Percentiles rank a stretch among this genome's conserved stretches.
Conservation (phyloP, 2,329 filamentous ascomycete species). For the Catunica adiposa region DNA sequence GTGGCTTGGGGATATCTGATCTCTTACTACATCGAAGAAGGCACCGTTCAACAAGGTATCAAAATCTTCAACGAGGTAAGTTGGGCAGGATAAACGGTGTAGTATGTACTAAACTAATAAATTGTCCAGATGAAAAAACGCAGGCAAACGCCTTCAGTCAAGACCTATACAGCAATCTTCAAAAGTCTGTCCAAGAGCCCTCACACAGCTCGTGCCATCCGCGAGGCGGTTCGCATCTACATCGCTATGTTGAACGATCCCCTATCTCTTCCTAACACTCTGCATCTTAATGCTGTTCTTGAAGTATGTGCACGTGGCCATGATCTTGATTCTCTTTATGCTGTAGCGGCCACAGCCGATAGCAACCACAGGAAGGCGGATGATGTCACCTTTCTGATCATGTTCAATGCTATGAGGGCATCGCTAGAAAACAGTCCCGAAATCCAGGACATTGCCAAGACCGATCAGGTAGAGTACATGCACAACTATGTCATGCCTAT, state of each 20-base stretch:
- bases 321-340: slow-evolving; percentile 69
- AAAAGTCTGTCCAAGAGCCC: slow-evolving; percentile 50
- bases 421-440: slow-evolving; percentile 21
- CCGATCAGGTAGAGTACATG: slow-evolving; percentile 15
- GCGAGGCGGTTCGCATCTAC: slow-evolving; percentile 60
- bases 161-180: slow-evolving; percentile 75
- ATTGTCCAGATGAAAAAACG: slow-evolving; percentile 76
- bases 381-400: slow-evolving; percentile 59
- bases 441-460: slow-evolving; percentile 13
- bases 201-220: slow-evolving; percentile 41
- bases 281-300: slow-evolving; percentile 80
- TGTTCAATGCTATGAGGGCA: slow-evolving; percentile 58
- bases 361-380: slow-evolving; percentile 47
- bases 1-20: slow-evolving; percentile 86
- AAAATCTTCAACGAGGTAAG: slow-evolving; percentile 77
- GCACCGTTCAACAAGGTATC: slow-evolving; percentile 46
- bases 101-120: slow-evolving; percentile 6
- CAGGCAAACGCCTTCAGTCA: slow-evolving; percentile 58
- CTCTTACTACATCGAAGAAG: slow-evolving; percentile 46
- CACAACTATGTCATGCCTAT: slow-evolving; percentile 11
- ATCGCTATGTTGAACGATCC: slow-evolving; percentile 51
- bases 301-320: slow-evolving; percentile 58
- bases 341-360: slow-evolving; percentile 55
- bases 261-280: slow-evolving; percentile 52
- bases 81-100: neutral